Base-by-base conservation (phyloP, 345 rosid genomes). In the Erucastrum elatum region DNA sequence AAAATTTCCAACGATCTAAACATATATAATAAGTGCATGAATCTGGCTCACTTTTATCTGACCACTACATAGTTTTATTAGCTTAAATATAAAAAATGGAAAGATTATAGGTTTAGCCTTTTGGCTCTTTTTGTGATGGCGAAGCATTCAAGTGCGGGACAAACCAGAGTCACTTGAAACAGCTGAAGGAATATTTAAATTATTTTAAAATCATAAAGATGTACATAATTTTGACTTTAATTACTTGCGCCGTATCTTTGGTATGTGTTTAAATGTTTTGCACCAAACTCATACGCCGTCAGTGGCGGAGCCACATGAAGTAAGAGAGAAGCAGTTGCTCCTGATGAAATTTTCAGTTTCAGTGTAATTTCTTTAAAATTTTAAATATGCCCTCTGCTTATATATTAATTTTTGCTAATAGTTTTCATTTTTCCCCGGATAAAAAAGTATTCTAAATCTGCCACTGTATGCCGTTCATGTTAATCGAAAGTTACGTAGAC, bases 71-170 rank as follows among this genome's bases (percentile, higher is more conserved):
- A 25, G 68, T 75, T 64, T 62, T 37, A 49, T 49, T 49, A 49
- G 55, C 13, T 49, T 49, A 49, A 49, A 13, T 13, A 49, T 11
- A 49, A 49, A 49, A 49, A 49, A 49, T 49, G 55, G 15, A 49
- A 49, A 49, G 15, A 11, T 49, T 49, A 49, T 15, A 49, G 72
- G 68, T 75, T 80, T 75, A 64, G 80, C 72, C 80, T 75, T 80
- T 75, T 70, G 80, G 80, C 76, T 64, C 8, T 33, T 55, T 64
- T 65, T 75, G 83, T 80, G 76, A 80, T 75, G 76, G 58, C 76
- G 8, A 80, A 58, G 71, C 46, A 64, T 75, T 44, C 73, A 46
- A 80, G 83, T 80, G 82, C 79, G 78, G 66, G 75, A 80, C 76
- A 75, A 71, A 75, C 44, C 75, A 75, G 12, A 62, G 70, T 53